Percentiles rank a stretch among this genome's conserved stretches.
Evolutionary conservation across 2,329 filamentous ascomycete genomes (phyloP).

Genomic region (Boeremia exigua): DNA sequence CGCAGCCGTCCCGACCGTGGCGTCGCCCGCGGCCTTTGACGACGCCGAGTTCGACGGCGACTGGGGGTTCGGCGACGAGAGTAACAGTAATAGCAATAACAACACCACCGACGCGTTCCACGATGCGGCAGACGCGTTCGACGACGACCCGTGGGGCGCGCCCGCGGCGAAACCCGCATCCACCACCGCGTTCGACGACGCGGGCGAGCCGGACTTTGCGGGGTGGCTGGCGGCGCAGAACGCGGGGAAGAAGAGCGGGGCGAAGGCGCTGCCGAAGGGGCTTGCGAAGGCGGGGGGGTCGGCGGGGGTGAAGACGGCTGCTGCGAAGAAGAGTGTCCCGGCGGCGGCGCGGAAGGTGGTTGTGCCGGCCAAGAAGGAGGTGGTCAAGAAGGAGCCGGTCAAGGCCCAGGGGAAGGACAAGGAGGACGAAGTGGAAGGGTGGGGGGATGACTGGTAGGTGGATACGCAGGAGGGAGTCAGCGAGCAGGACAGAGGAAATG

Average conservation of each 20-base stretch:
- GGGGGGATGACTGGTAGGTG: slow-evolving; percentile 51
- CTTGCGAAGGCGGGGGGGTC: slow-evolving; percentile 64
- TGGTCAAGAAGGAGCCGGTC: slow-evolving; percentile 39
- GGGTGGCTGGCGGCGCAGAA: slow-evolving; percentile 91
- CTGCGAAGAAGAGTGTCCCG: slow-evolving; percentile 43
- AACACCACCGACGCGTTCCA: not conserved
- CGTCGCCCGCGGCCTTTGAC: slow-evolving; percentile 51
- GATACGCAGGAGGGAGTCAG: not conserved
- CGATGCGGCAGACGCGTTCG: slow-evolving; percentile 51
- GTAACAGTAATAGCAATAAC: not conserved
- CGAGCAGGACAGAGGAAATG: not conserved
- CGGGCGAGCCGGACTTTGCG: slow-evolving; percentile 91
- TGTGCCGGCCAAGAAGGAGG: slow-evolving; percentile 37
- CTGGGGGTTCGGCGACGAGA: slow-evolving; percentile 75
- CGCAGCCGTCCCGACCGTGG: slow-evolving; percentile 35
- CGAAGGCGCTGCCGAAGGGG: slow-evolving; percentile 82
- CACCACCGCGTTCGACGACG: slow-evolving; percentile 73
- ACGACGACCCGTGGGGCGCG: slow-evolving; percentile 59
- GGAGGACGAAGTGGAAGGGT: slow-evolving; percentile 46
- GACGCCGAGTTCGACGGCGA: slow-evolving; percentile 68
- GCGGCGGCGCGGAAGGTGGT: slow-evolving; percentile 34
- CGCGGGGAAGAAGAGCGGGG: slow-evolving; percentile 68
- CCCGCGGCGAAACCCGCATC: slow-evolving; percentile 49
- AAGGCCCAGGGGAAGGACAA: slow-evolving; percentile 33
- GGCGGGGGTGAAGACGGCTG: slow-evolving; percentile 34